Base-by-base conservation (phyloP, 306 rosid species). In the Vicia sativa region DNA sequence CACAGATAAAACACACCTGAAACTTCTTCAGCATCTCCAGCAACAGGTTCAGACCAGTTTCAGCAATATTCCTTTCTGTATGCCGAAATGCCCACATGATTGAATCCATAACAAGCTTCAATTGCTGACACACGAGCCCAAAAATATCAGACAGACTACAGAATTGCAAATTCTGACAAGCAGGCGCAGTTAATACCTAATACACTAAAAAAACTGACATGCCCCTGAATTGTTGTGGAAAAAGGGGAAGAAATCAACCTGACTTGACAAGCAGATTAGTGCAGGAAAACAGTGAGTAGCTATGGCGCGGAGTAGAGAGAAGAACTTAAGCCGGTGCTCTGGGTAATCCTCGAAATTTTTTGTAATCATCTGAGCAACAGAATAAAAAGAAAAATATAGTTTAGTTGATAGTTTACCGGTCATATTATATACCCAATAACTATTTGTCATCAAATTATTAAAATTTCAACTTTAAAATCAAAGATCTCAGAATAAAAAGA, bases 41-140 rank as follows among this genome's bases (percentile, higher is more conserved):
- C 58, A 91, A 66, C 43, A 91, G 82, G 76, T 86, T 91, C 41
- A 91, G 74, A 74, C 97, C 96, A 61, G 96, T 91, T 81, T 88
- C 97, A 53, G 99, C 99, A 70, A 95, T 95, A 70, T 95, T 95
- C 59, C 99, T 90, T 79, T 95, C 97, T 0, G 99, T 95, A 74
- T 95, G 99, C 78, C 99, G 90, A 77, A 95, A 88, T 6, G 97
- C 99, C 99, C 99, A 88, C 71, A 87, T 87, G 69, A 95, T 90
- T 68, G 99, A 95, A 82, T 95, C 99, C 96, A 95, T 87, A 49
- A 95, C 93, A 76, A 95, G 99, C 81, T 95, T 95, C 46, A 95
- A 81, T 85, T 95, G 99, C 99, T 95, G 95, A 73, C 9, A 65
- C 4, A 56, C 21, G 65, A 45, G 42, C 73, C 34, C 68, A 37